Evolutionary conservation across 441 rosid species (phyloP).

Genomic region (Kokia cookei): DNA sequence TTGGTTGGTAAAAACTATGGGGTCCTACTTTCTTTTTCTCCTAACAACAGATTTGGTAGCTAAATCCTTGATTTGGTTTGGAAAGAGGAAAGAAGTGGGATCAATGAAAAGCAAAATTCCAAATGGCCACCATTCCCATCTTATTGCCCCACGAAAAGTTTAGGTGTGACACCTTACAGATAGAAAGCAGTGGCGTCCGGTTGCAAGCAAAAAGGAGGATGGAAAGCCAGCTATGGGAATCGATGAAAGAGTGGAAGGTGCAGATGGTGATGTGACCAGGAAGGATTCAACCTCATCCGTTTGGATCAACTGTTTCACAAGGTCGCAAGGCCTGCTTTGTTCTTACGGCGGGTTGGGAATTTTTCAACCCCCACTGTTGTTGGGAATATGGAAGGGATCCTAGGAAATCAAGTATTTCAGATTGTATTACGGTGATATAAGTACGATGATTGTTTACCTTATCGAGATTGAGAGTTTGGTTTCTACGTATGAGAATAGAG

Average conservation of each 20-base stretch:
- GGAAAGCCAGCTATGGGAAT: neutral
- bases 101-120: neutral
- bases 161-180: neutral
- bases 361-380: no score
- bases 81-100: neutral
- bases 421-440: no score
- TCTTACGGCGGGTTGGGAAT: no score
- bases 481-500: accelerated
- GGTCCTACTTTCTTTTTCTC: neutral
- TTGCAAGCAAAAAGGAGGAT: neutral
- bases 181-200: neutral
- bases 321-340: no score
- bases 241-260: neutral
- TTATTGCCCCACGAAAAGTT: neutral
- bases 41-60: neutral
- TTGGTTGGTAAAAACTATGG: neutral
- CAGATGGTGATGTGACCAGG: neutral
- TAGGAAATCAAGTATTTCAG: no score
- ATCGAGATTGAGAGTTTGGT: accelerated
- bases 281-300: neutral
- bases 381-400: no score
- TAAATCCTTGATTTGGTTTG: neutral
- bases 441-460: no score
- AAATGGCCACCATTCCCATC: neutral
- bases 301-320: neutral